Conservation (phyloP, 441 rosid genomes). For the Euphorbia schlechtendalii region DNA sequence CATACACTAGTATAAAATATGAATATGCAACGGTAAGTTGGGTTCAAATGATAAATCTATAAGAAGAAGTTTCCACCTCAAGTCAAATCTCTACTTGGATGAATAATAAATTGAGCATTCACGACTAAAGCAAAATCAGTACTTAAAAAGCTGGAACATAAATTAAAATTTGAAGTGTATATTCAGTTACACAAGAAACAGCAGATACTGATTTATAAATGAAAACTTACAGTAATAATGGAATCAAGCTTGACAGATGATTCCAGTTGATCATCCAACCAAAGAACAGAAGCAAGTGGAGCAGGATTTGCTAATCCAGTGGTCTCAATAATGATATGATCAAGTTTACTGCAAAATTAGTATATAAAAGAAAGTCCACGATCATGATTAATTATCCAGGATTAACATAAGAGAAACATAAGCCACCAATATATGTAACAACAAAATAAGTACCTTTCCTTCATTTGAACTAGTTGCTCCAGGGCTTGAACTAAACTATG, state of each 20-base stretch:
- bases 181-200: not conserved
- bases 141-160: not conserved
- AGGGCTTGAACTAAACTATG: slow-evolving; percentile 91
- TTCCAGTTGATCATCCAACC: slow-evolving; percentile 94
- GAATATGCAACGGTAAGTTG: not conserved
- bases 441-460: slow-evolving; percentile 42
- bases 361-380: slow-evolving; percentile 4
- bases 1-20: not conserved
- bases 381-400: not conserved
- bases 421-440: not conserved
- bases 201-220: not conserved
- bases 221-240: slow-evolving; percentile 60
- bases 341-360: slow-evolving; percentile 44
- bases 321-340: slow-evolving; percentile 89
- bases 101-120: not conserved
- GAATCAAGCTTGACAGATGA: slow-evolving; percentile 88
- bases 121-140: not conserved
- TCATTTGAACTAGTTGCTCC: slow-evolving; percentile 86
- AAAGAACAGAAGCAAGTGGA: slow-evolving; percentile 87
- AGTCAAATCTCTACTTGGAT: slow-evolving; percentile 6
- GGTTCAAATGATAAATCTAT: not conserved
- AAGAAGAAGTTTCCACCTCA: not conserved
- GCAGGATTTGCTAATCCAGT: slow-evolving; percentile 97
- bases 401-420: not conserved
- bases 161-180: not conserved